phyloP scores from a whole-genome alignment of 345 rosid genomes.

The Rubroshorea leprosula region DNA sequence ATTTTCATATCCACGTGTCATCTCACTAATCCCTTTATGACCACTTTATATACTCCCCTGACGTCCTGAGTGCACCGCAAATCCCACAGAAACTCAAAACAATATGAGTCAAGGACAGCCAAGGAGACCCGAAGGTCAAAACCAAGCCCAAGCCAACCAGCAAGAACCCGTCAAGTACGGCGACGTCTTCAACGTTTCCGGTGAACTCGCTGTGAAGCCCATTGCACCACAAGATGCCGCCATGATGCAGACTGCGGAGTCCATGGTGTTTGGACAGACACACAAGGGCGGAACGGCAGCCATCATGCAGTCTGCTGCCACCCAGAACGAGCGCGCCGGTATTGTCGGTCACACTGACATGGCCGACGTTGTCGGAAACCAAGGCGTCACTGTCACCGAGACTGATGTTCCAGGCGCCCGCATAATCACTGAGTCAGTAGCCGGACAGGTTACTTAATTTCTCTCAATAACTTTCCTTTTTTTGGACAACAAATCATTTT shows the following conservation, averaged over 20 bases:
- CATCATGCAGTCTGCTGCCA: slow-evolving; percentile 58
- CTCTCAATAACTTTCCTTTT: too few relatives aligned
- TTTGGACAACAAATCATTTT: too few relatives aligned
- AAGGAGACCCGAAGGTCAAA: slow-evolving; percentile 20
- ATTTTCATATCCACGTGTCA: not conserved
- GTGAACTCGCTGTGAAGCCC: slow-evolving; percentile 42
- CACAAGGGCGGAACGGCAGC: slow-evolving; percentile 63
- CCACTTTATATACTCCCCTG: not conserved
- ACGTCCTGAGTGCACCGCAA: not conserved
- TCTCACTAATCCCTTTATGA: not conserved
- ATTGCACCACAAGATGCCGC: slow-evolving; percentile 63
- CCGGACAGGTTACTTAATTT: too few relatives aligned
- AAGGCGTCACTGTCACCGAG: slow-evolving; percentile 55
- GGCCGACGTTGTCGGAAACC: slow-evolving; percentile 29
- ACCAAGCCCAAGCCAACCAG: slow-evolving; percentile 2
- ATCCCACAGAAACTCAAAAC: not conserved
- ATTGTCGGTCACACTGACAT: slow-evolving; percentile 37
- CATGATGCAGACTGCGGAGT: slow-evolving; percentile 71
- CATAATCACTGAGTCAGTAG: slow-evolving; percentile 48
- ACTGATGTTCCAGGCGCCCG: slow-evolving; percentile 44
- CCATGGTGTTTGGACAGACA: slow-evolving; percentile 51
- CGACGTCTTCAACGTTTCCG: slow-evolving; percentile 48
- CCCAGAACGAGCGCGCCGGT: slow-evolving; percentile 44
- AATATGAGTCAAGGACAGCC: slow-evolving; percentile 70
- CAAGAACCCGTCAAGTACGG: slow-evolving; percentile 45